Percentiles rank a stretch among this genome's conserved stretches.
phyloP scores from a whole-genome alignment of 371 early-diverging fungal genomes.

The Rhizoclosmatium hyalinum region DNA sequence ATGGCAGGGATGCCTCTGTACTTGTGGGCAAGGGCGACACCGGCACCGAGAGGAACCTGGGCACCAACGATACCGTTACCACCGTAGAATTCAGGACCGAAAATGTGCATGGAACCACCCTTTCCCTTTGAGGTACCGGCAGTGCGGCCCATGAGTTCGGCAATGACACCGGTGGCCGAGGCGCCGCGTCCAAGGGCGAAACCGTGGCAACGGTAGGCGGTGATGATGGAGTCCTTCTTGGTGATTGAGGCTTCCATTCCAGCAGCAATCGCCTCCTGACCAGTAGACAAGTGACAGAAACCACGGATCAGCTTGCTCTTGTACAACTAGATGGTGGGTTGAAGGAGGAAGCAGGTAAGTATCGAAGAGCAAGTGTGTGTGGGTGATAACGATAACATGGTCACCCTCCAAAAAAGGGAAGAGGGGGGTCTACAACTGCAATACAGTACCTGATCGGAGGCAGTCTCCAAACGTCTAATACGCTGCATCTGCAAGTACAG shows the following conservation, averaged over 20 bases:
- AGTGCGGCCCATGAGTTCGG: conserved; percentile 74
- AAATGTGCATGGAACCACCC: conserved; percentile 99
- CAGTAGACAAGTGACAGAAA: conserved; percentile 99
- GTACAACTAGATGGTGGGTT: conserved; percentile 70
- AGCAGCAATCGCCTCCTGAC: conserved; percentile 98
- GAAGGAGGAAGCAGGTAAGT: not conserved
- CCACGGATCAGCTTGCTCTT: conserved; percentile 97
- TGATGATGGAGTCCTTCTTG: conserved; percentile 91
- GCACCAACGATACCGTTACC: conserved; percentile 99
- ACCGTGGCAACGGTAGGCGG: conserved; percentile 99
- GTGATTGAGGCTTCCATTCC: conserved; percentile 93
- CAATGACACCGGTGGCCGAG: conserved; percentile 50
- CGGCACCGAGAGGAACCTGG: conserved; percentile 98
- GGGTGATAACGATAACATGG: not conserved
- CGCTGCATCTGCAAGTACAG: conserved; percentile 88
- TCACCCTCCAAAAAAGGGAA: not conserved
- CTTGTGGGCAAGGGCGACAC: conserved; percentile 96
- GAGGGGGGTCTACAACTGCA: not conserved
- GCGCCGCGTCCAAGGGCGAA: conserved; percentile 90
- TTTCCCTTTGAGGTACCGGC: conserved; percentile 96
- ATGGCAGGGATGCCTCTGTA: conserved; percentile 80
- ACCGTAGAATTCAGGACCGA: conserved; percentile 95
- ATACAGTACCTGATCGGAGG: conserved; percentile 70
- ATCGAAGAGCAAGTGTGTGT: not conserved
- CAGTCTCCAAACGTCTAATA: conserved; percentile 94